phyloP scores from a whole-genome alignment of 805 yeast species.

The Candida mattraensis region DNA sequence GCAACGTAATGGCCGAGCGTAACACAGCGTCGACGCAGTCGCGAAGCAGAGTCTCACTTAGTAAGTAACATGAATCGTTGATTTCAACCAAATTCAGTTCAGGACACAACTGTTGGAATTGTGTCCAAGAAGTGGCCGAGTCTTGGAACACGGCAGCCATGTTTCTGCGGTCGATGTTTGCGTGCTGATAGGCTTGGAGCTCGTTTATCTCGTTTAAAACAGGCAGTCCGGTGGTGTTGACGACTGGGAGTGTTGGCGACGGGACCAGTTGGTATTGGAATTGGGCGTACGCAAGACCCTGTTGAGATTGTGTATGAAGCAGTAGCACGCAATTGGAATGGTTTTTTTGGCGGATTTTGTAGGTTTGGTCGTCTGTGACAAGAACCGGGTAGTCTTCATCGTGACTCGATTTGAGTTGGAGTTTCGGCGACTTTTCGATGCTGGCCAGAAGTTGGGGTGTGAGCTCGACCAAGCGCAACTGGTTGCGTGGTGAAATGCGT shows the following conservation, averaged over 20 bases:
- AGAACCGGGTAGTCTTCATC: slow-evolving; percentile 47
- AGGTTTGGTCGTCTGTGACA: slow-evolving; percentile 60
- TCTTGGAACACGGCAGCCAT: slow-evolving; percentile 11
- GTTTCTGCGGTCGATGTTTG: neutral
- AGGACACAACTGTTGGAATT: slow-evolving; percentile 8
- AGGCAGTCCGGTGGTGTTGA: slow-evolving; percentile 14
- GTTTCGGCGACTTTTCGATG: slow-evolving; percentile 28
- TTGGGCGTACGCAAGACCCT: slow-evolving; percentile 11
- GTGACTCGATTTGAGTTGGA: slow-evolving; percentile 23
- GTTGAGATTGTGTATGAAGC: slow-evolving; percentile 22
- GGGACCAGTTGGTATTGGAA: slow-evolving; percentile 18
- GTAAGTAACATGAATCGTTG: slow-evolving; percentile 9
- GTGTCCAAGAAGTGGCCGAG: slow-evolving; percentile 12
- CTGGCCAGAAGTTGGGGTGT: slow-evolving; percentile 46
- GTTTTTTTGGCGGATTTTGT: slow-evolving; percentile 70
- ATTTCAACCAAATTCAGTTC: slow-evolving; percentile 18
- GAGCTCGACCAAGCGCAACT: slow-evolving; percentile 53
- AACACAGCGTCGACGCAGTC: slow-evolving; percentile 14
- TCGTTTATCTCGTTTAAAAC: slow-evolving; percentile 8
- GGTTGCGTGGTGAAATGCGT: slow-evolving; percentile 6
- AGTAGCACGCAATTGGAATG: slow-evolving; percentile 84
- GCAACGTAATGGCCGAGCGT: slow-evolving; percentile 7
- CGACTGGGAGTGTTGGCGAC: slow-evolving; percentile 7
- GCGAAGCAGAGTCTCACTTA: slow-evolving; percentile 14
- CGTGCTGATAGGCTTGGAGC: neutral